Base-by-base conservation (phyloP, 768 basidiomycete species). In the Russula abietina region DNA sequence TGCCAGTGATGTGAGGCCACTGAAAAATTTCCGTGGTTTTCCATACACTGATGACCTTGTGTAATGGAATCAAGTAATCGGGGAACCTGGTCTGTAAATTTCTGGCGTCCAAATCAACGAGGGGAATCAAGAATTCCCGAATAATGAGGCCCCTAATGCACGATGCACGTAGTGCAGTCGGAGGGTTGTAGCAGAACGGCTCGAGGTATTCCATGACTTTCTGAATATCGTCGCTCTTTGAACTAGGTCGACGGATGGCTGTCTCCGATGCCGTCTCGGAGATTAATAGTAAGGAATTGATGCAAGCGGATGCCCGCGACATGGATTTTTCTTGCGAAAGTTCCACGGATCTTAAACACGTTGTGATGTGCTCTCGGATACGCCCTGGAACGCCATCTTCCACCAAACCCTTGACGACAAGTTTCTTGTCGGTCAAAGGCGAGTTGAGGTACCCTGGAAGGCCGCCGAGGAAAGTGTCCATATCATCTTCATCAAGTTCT, bases 401-500 rank as follows among this genome's bases (percentile, higher is more conserved):
- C 1, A 22, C 28, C 33, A 60, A 17, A 14, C 43, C 32, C 33
- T 39, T 8, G 19, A 33, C 33, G 3, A 9, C 11, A 6, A 12
- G 14, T 17, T 46, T 38, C 11, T 43, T 14, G 9, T 55, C 22
- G 0, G 52, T 60, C 8, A 49, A 33, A 8, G 24, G 52, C 4
- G 60, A 60, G n/a, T 28, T 7, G 6, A 60, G 30, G 41, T 55
- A 60, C 30, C 52, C 60, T 3, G 53, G 60, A 45, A 60, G 60
- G 41, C 60, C 45, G n/a, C 36, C 17, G 0, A 60, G 33, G 59
- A 54, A 54, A 4, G 41, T 38, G 19, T 54, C 52, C 59, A 60
- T 55, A 46, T 60, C 24, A 7, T 30, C 33, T 4, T 41, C 41
- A 24, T 60, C 43, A 1, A 45, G 30, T 11, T 55, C 33, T 17